Conservation (phyloP, 2,329 filamentous ascomycete species). For the Xylariaceae sp. region DNA sequence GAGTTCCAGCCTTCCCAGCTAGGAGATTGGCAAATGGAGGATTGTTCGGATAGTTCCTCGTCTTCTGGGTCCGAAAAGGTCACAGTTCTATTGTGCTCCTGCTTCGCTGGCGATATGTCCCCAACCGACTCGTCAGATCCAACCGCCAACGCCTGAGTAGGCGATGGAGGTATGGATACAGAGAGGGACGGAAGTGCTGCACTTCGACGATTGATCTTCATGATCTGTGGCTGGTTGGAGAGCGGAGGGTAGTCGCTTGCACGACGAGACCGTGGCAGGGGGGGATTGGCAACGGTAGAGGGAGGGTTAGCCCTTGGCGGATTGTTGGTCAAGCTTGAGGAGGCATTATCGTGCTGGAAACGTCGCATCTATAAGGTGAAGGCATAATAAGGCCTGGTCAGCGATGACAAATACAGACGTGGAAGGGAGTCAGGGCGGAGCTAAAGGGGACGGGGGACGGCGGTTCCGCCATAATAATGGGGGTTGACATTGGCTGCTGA, state of each 20-base stretch:
- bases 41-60: conserved; percentile 38
- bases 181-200: conserved; percentile 31
- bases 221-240: conserved; percentile 32
- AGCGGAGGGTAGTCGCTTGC: conserved; percentile 30
- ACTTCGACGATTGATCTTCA: conserved; percentile 31
- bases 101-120: conserved; percentile 20
- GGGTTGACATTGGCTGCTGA: conserved; percentile 9
- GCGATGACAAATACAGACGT: conserved; percentile 25
- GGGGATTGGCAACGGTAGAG: conserved; percentile 27
- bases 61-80: conserved; percentile 35
- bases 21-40: conserved; percentile 55
- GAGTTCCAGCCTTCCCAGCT: conserved; percentile 55
- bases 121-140: conserved; percentile 18
- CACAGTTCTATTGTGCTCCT: conserved; percentile 36
- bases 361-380: conserved; percentile 35
- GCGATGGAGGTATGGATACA: conserved; percentile 30
- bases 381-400: conserved; percentile 25
- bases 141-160: conserved; percentile 20
- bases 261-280: conserved; percentile 31
- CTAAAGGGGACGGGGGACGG: conserved; percentile 7
- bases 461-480: conserved; percentile 14
- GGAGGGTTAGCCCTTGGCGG: conserved; percentile 28
- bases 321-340: conserved; percentile 25
- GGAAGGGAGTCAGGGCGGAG: conserved; percentile 19
- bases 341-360: conserved; percentile 30